Conservation (phyloP, 2,329 filamentous ascomycete species). For the Fusarium solani-melongenae region DNA sequence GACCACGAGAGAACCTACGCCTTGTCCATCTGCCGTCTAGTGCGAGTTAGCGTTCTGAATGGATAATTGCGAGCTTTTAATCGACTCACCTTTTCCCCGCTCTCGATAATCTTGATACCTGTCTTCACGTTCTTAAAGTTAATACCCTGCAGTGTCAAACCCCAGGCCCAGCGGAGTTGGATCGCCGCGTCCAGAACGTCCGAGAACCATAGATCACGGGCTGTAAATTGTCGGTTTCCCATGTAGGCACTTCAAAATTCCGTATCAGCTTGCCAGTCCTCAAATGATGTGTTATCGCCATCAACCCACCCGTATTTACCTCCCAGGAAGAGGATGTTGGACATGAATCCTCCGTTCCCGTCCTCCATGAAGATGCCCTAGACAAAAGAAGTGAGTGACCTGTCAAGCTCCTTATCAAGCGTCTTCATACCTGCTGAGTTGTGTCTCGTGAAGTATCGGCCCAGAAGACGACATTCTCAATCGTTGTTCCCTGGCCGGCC, state of each 20-base stretch:
- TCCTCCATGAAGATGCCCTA: constrained; percentile 45
- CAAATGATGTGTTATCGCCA: background rate
- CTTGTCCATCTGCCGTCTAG: constrained; percentile 3
- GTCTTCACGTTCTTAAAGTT: constrained; percentile 69
- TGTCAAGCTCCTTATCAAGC: background rate
- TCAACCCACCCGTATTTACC: constrained; percentile 60
- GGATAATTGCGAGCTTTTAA: background rate
- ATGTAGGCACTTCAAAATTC: constrained; percentile 47
- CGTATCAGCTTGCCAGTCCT: constrained; percentile 41
- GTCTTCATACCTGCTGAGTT: constrained; percentile 37
- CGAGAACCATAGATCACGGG: constrained; percentile 73
- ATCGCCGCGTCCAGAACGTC: constrained; percentile 71
- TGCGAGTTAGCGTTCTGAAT: background rate
- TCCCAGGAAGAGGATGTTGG: constrained; percentile 72
- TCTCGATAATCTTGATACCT: constrained; percentile 60
- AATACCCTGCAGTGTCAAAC: constrained; percentile 77
- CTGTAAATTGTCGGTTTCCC: constrained; percentile 76
- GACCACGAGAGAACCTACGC: constrained; percentile 25
- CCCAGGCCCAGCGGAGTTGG: constrained; percentile 79
- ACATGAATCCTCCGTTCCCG: constrained; percentile 54
- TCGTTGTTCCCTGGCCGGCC: constrained; percentile 65
- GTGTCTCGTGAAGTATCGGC: constrained; percentile 29
- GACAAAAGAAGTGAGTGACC: background rate
- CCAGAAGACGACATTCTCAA: constrained; percentile 63
- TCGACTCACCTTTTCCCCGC: constrained; percentile 16